Percentiles rank a stretch among this genome's conserved stretches.
Evolutionary conservation across 345 rosid genomes (phyloP).

Genomic region (Erucastrum elatum): DNA sequence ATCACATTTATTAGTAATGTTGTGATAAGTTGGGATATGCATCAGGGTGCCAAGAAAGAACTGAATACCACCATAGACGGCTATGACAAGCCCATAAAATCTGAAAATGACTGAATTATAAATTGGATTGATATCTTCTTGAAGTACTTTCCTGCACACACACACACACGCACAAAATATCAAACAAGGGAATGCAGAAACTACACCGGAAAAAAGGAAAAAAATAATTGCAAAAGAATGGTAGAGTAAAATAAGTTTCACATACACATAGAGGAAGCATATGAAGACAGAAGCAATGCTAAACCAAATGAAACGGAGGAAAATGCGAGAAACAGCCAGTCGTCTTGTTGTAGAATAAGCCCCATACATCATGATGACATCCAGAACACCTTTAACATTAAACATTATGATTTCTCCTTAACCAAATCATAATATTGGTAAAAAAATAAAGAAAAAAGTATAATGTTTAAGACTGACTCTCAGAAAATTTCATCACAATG

Average conservation of each 20-base stretch:
- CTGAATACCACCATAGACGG: conserved; percentile 81
- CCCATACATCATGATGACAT: conserved; percentile 91
- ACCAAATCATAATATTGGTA: not conserved
- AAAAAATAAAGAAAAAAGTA: not conserved
- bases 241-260: conserved; percentile 12
- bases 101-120: conserved; percentile 51
- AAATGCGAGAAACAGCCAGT: conserved; percentile 77
- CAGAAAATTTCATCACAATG: conserved; percentile 83
- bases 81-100: conserved; percentile 70
- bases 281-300: conserved; percentile 66
- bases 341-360: conserved; percentile 86
- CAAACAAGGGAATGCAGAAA: conserved; percentile 18
- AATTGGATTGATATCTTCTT: conserved; percentile 45
- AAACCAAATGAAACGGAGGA: conserved; percentile 87
- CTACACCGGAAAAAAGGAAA: not conserved
- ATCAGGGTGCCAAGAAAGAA: conserved; percentile 75
- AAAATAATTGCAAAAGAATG: conserved; percentile 14
- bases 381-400: conserved; percentile 68
- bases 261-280: conserved; percentile 91
- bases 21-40: conserved; percentile 84
- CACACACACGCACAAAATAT: conserved; percentile 3
- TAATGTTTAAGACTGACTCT: conserved; percentile 56
- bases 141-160: conserved; percentile 65
- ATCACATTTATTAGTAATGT: not conserved
- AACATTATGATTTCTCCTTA: conserved; percentile 8